Conservation (phyloP, 345 rosid genomes). For the Viola odorata region DNA sequence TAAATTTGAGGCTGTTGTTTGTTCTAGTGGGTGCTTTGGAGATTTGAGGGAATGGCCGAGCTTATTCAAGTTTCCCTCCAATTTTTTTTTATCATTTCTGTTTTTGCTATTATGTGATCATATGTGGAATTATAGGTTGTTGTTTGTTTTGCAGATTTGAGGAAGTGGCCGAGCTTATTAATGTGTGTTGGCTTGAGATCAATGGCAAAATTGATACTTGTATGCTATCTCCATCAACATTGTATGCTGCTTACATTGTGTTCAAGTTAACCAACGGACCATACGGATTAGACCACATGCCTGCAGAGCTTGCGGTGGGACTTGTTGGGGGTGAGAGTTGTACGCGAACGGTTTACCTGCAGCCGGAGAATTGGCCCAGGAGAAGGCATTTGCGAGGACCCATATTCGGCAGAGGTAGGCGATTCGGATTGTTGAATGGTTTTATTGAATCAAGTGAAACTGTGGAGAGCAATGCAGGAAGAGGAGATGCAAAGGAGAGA, state of each 20-base stretch:
- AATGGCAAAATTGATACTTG: conserved; percentile 28
- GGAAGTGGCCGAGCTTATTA: conserved; percentile 43
- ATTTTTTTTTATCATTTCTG: too few relatives aligned
- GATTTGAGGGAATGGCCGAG: conserved; percentile 44
- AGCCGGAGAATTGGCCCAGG: neutral
- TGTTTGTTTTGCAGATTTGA: conserved; percentile 25
- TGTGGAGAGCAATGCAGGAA: neutral
- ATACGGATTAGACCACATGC: conserved; percentile 35
- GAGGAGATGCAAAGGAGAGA: conserved; percentile 33
- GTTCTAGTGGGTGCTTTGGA: conserved; percentile 7
- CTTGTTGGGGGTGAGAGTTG: conserved; percentile 17
- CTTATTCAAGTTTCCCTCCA: conserved; percentile 43
- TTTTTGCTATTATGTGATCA: neutral
- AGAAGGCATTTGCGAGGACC: neutral
- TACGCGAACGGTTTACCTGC: conserved; percentile 18
- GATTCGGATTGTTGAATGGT: neutral
- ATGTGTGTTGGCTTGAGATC: conserved; percentile 51
- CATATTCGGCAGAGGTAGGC: neutral
- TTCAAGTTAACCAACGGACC: conserved; percentile 16
- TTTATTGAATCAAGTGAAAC: neutral
- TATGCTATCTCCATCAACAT: conserved; percentile 38
- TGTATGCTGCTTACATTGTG: conserved; percentile 44
- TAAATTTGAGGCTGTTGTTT: too few relatives aligned
- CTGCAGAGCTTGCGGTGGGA: conserved; percentile 32
- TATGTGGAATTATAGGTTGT: too few relatives aligned